These are phyloP conservation scores for Fusarium dimerum DNA, from an alignment of 2,329 filamentous ascomycete genomes.

Conservation along the genomic window DNA sequence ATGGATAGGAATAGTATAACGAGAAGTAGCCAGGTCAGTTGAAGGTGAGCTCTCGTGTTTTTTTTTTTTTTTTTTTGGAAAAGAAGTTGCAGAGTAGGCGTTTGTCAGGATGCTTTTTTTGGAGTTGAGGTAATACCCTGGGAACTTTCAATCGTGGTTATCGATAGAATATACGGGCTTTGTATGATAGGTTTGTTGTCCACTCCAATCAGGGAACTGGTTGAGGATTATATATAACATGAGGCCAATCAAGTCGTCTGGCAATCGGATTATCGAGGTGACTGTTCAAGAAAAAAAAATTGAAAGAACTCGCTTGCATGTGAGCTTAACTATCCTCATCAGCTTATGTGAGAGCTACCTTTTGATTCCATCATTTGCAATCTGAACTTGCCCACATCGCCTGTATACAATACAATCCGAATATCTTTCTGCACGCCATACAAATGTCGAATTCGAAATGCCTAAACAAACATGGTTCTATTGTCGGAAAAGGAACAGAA, in stretches of 20 bases:
- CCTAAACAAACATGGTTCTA: neutral
- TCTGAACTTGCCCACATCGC: neutral
- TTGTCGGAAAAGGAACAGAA: neutral
- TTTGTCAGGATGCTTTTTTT: neutral
- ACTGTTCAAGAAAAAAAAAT: too few species aligned
- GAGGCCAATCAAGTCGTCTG: neutral
- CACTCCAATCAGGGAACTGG: neutral
- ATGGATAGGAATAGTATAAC: slow-evolving; percentile 7
- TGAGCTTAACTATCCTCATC: too few species aligned
- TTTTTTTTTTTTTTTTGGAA: neutral
- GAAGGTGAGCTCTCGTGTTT: neutral
- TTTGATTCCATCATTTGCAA: neutral
- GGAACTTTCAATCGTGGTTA: neutral
- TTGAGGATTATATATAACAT: neutral
- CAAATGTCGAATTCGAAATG: neutral
- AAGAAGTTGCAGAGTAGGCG: neutral
- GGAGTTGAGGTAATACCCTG: neutral
- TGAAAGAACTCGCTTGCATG: too few species aligned
- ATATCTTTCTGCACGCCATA: neutral
- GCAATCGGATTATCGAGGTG: neutral
- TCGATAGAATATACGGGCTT: neutral
- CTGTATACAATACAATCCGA: neutral
- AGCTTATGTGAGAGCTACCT: too few species aligned
- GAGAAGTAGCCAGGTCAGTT: slow-evolving; percentile 10
- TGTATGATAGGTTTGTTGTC: neutral